phyloP scores from a whole-genome alignment of 805 yeast genomes.

The Trichomonascus vanleenenianus region DNA sequence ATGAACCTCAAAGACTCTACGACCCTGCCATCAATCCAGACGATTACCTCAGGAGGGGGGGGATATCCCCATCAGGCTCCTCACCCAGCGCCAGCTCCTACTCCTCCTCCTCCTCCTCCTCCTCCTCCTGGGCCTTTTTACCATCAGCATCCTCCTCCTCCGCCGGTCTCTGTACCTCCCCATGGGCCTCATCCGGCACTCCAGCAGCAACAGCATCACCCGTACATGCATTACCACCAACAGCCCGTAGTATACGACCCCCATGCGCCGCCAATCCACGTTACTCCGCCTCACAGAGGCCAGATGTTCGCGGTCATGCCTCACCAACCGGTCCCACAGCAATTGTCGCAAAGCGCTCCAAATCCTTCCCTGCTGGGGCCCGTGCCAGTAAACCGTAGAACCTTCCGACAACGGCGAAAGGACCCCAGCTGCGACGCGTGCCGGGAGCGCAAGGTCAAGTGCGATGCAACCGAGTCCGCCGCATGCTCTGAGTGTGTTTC shows the following conservation, averaged over 20 bases:
- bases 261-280: constrained; percentile 2
- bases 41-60: background rate
- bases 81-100: constrained; percentile 3
- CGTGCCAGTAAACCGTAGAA: constrained; percentile 11
- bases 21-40: background rate
- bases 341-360: background rate
- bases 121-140: background rate
- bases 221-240: background rate
- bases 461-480: constrained; percentile 25
- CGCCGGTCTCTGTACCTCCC: constrained; percentile 1
- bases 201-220: background rate
- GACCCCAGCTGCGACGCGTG: constrained; percentile 28
- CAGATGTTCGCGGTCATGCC: constrained; percentile 1
- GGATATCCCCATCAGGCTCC: background rate
- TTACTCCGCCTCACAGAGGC: background rate
- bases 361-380: background rate
- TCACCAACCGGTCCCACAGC: background rate
- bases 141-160: background rate
- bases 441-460: constrained; percentile 26
- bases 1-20: background rate
- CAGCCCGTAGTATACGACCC: background rate
- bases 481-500: constrained; percentile 26
- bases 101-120: constrained; percentile 6
- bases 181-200: background rate
- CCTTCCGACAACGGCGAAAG: constrained; percentile 25